Percentiles rank a stretch among this genome's conserved stretches.
Conservation (phyloP, 805 yeast genomes). For the Pichia gijzeniarum region DNA sequence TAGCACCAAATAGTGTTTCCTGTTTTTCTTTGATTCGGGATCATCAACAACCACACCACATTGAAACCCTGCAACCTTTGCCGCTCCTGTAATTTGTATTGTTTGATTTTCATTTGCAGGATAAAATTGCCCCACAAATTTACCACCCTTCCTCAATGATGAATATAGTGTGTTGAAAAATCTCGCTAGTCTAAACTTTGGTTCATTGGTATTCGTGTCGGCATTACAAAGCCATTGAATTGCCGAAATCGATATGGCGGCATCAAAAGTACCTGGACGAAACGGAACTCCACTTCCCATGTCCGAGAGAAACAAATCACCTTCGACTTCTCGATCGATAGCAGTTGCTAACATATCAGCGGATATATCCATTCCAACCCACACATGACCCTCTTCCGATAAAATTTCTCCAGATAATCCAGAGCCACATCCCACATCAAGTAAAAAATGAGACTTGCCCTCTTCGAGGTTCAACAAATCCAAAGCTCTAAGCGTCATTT, state of each 20-base stretch:
- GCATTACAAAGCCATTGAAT: constrained; percentile 99
- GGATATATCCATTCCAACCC: constrained; percentile 96
- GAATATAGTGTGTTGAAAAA: constrained; percentile 89
- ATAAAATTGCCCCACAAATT: constrained; percentile 94
- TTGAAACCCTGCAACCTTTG: constrained; percentile 90
- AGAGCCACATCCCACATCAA: constrained; percentile 96
- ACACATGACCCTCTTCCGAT: constrained; percentile 86
- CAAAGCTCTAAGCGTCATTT: constrained; percentile 91
- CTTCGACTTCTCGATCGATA: constrained; percentile 85
- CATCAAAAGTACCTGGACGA: constrained; percentile 94
- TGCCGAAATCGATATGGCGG: constrained; percentile 90
- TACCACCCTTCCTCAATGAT: constrained; percentile 85
- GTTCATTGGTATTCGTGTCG: constrained; percentile 75
- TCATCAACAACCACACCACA: constrained; percentile 95
- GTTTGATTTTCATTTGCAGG: constrained; percentile 87
- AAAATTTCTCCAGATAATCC: constrained; percentile 93
- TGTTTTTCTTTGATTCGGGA: constrained; percentile 86
- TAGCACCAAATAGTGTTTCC: constrained; percentile 83
- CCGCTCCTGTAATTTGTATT: constrained; percentile 70
- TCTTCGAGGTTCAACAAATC: constrained; percentile 76
- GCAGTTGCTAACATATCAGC: constrained; percentile 96
- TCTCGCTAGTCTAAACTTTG: constrained; percentile 68
- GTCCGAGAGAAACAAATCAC: constrained; percentile 86
- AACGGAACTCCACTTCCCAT: constrained; percentile 94
- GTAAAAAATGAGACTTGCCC: constrained; percentile 53